Evolutionary conservation across 148 eudicot species (phyloP).

Genomic region (Cornus suecica): DNA sequence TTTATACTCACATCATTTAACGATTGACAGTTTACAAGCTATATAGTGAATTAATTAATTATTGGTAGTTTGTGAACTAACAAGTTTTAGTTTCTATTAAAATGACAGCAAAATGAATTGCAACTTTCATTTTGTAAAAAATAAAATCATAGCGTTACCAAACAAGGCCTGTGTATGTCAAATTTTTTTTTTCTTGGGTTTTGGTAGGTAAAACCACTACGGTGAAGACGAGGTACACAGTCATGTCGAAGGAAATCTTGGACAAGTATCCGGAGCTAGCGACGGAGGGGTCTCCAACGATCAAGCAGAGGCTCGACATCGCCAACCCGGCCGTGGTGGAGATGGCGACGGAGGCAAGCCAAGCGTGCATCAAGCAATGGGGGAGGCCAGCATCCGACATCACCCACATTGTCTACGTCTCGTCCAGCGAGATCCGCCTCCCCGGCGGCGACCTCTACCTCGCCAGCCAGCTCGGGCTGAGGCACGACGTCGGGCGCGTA

Average conservation of each 20-base stretch:
- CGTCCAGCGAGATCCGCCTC: constrained; percentile 66
- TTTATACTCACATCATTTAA: not conserved
- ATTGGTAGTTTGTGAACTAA: too few relatives aligned
- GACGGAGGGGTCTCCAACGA: constrained; percentile 68
- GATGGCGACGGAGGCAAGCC: constrained; percentile 63
- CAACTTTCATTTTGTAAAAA: too few relatives aligned
- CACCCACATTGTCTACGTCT: constrained; percentile 71
- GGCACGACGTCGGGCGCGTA: constrained; percentile 59
- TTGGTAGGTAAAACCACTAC: constrained; percentile 77
- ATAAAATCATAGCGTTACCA: too few relatives aligned
- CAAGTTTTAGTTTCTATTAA: too few relatives aligned
- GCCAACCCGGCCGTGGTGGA: constrained; percentile 66
- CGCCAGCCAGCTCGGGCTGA: constrained; percentile 54
- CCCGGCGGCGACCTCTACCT: constrained; percentile 80
- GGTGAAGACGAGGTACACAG: constrained; percentile 79
- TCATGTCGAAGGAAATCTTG: constrained; percentile 56
- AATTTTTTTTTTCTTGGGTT: not conserved
- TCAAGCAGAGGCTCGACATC: constrained; percentile 60
- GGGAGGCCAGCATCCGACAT: constrained; percentile 56
- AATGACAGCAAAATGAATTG: too few relatives aligned
- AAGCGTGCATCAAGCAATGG: constrained; percentile 64
- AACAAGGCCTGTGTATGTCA: too few relatives aligned
- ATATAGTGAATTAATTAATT: too few relatives aligned
- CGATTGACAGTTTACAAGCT: not conserved
- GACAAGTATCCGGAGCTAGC: constrained; percentile 63